Evolutionary conservation across 805 yeast genomes (phyloP), one percentile per base, ranked within the genome.

Genomic region (Brettanomyces anomalus): DNA sequence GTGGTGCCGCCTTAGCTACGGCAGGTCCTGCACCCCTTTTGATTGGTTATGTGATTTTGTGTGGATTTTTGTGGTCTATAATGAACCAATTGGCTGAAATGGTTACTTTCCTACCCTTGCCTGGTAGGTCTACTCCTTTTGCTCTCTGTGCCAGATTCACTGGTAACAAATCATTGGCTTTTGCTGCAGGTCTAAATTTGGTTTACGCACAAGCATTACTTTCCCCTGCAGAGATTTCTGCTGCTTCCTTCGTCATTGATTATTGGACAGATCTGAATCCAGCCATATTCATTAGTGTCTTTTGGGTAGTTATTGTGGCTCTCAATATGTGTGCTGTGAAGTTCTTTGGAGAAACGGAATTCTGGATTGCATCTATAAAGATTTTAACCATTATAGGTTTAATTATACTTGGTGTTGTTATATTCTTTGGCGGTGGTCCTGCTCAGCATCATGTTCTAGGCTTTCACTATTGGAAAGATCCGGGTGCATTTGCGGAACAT

Each of bases 391-490:
- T 84, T 53, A 55, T 77, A 18, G 86, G 87, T 17, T 65, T 80
- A 47, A 76, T 80, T 44, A 59, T 80, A 33, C 61, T 73, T 36
- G 75, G 79, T 47, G 60, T 75, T 54, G 70, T 76, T 33, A 74
- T 79, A 46, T 76, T 78, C 50, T 74, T 78, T 54, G 85, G 85
- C 45, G 85, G 85, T 47, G 82, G 76, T 36, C 85, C 85, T 46
- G 66, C 56, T 56, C 52, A 56, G 19, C 51, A 58, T 42, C 68
- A 65, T 43, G 64, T 69, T 36, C 52, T 69, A 28, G 77, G 77
- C 4, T 72, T 72, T 62, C 63, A 68, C 33, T 61, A 58, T 49
- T 61, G 66, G 68, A 64, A 58, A 6, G 46, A 53, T 33, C 62
- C 62, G 21, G 72, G 69, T 50, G 61, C 66, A 3, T 81, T 80